Base-by-base conservation (phyloP, 2,329 filamentous ascomycete species). In the Stemphylium lycopersici region DNA sequence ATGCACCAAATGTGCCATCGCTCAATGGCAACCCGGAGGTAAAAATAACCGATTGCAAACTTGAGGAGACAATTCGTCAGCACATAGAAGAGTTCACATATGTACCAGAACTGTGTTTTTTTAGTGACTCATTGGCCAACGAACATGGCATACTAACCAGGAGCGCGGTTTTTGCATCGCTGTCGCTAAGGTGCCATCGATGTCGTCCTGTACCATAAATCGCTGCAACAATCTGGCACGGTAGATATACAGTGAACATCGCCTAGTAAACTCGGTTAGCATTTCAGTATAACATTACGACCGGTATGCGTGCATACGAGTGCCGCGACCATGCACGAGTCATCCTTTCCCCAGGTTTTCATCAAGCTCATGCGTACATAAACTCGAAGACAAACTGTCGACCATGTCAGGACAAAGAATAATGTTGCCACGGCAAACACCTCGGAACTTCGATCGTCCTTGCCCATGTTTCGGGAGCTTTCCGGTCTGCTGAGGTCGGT, bases 61-160 rank as follows among this genome's bases (percentile, higher is more conserved):
- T 83, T 83, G 40, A 82, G 75, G 11, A 80, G 65, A 34, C 78
- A 75, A 18, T 77, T 81, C 4, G 77, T 75, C 49, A 81, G 67
- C 6, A 80, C 77, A 65, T 85, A 85, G 57, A 79, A 78, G n/a
- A 81, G 70, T 61, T 84, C 82, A 59, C 81, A 82, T n/a, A 84
- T 76, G 72, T 80, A 85, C 81, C 81, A 85, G 60, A 72, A 77
- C 76, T 78, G 45, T 8, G 8, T 29, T 4, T 2, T 7, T 60
- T 70, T n/a, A 72, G 56, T 53, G 24, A 29, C 41, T 29, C 22
- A 1, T 10, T 29, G 4, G 15, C 7, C 32, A 3, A 6, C 42
- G 16, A 16, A 15, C 8, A 8, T 1, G 6, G 5, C 4, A 0
- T 4, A 57, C 59, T 38, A 47, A 75, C 73, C 31, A 69, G 43